Evolutionary conservation across 2,329 filamentous ascomycete species (phyloP), one percentile per base, ranked within the genome.

Genomic region (Aspergillus ustus): DNA sequence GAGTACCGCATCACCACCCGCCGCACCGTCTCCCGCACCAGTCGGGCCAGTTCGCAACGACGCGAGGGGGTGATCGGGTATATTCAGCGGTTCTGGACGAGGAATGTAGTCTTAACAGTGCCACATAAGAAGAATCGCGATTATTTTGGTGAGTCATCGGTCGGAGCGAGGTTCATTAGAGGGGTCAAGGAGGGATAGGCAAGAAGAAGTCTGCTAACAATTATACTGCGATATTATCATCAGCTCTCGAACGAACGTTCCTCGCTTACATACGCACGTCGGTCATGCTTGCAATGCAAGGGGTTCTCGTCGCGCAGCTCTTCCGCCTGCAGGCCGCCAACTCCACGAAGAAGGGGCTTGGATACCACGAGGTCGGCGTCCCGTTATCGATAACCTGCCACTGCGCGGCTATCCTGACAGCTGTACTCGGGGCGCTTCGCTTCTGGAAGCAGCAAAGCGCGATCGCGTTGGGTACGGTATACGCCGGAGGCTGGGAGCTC

Each of bases 11-110:
- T 71, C 22, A 63, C 68, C 2, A 63, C 70, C 13, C 62, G 63
- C 34, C 72, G 69, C 2, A 73, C 70, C 4, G 48, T 60, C 0
- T 72, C 71, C 4, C 69, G 63, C 2, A 46, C 66, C n/a, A 68
- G 54, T 54, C 58, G 62, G 46, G 63, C 48, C 22, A 63, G 34
- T 52, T 60, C 57, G 54, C 29, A 29, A 34, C 43, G 60, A 63
- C 54, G 54, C 15, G 67, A 68, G 82, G 88, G 29, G 88, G 89
- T 1, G 73, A 81, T 17, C 86, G 88, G 28, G 83, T 86, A 67
- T 91, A 93, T 79, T 80, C 87, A 60, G 87, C 94, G 71, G 85
- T 98, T 46, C 95, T 99, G 77, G 92, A 89, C 65, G 89, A 96
- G 77, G n/a, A 61, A 78, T 65, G 72, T 80, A 7, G 72, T 70